Percentiles rank a stretch among this genome's conserved stretches.
phyloP scores from a whole-genome alignment of 78 protist species.

The Dictyostelium citrinum region DNA sequence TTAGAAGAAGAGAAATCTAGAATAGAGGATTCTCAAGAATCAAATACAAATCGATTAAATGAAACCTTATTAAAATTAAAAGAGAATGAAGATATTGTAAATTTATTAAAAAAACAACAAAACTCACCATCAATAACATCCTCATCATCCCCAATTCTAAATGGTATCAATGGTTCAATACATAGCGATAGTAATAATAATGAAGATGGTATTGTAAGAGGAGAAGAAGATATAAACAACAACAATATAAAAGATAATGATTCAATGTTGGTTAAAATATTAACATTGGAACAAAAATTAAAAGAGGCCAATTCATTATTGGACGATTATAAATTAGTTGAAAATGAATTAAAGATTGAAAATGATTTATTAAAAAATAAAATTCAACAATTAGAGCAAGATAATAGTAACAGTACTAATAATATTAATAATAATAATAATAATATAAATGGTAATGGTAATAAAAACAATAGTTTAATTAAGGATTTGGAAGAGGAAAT shows the following conservation, averaged over 20 bases:
- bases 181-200: not conserved
- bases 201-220: not conserved
- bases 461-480: not conserved
- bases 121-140: not conserved
- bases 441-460: not conserved
- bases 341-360: not conserved
- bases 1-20: constrained; percentile 2
- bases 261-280: not conserved
- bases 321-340: not conserved
- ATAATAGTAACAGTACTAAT: not conserved
- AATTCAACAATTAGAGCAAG: not conserved
- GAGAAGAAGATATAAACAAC: not conserved
- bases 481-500: not conserved
- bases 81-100: not conserved
- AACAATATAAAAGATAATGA: not conserved
- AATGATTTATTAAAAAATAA: not conserved
- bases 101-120: not conserved
- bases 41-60: not conserved
- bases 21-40: not conserved
- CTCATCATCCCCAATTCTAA: not conserved
- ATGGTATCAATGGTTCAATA: not conserved
- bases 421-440: not conserved
- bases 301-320: not conserved
- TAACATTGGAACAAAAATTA: constrained; percentile 5
- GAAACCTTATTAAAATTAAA: not conserved